Evolutionary conservation across 2,329 filamentous ascomycete species (phyloP), one percentile per base, ranked within the genome.

Genomic region (Fusarium ramigenum): DNA sequence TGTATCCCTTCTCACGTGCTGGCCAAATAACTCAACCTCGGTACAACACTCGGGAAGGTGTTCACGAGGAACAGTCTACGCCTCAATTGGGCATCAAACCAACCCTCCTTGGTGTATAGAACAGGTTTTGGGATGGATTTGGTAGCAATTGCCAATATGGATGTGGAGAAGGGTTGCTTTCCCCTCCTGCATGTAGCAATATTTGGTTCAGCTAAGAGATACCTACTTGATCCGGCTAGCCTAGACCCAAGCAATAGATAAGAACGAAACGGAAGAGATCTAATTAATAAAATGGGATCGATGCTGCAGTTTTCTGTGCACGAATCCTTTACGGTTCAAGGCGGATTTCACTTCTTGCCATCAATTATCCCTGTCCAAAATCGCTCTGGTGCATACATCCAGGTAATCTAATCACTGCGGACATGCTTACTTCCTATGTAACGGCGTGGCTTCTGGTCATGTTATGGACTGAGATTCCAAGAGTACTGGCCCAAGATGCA

Each of bases 271-370:
- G 8, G 0, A 49, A 5, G 9, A 5, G 2, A 39, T 9, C 7
- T n/a, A 0, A 3, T n/a, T 9, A 1, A 28, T 12, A 4, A 39
- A 9, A 16, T 5, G 7, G 0, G 4, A 25, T 28, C 28, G 8
- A 30, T 30, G 8, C 28, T 30, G 8, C 28, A 10, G 9, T 30
- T 30, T 10, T 30, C 28, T 30, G 9, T 30, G 8, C 9, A 30
- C 9, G 28, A 30, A 30, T 30, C 28, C 4, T 30, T 30, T 10
- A 3, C 9, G 28, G 28, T 4, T 30, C 28, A 30, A 10, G 28
- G 9, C 9, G 9, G 28, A 30, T 30, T 30, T 30, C 30, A 30
- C 30, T 30, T 30, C 30, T 30, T 30, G 28, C 28, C 28, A 30
- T 30, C 28, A 30, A 30, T 30, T 30, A 30, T 30, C 28, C 28